Evolutionary conservation across 345 rosid species (phyloP), one percentile per base, ranked within the genome.

Genomic region (Salix exigua): DNA sequence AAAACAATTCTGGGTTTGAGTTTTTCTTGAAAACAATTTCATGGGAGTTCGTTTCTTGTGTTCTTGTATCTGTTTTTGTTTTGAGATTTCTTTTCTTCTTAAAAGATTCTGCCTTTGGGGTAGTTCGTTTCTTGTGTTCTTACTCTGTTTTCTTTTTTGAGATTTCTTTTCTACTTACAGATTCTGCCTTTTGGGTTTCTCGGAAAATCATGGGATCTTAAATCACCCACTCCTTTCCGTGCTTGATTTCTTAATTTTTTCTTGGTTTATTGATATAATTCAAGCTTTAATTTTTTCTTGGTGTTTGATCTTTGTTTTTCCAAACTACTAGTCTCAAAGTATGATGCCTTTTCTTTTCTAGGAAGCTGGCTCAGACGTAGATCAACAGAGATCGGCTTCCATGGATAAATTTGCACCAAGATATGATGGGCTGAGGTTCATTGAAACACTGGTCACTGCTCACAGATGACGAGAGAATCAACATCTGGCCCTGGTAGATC

Each of bases 401-500:
- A 38, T 66, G 48, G 80, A 81, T 9, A 81, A 81, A 70, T 81
- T 81, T 77, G 77, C 83, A 4, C 83, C 83, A 18, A 81, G 77
- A 25, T 81, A 76, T 72, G 83, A 81, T 62, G 83, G 83, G 72
- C 25, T 81, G 19, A 81, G 77, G 80, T 81, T 81, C 26, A 81
- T 81, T 73, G 83, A 81, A 50, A 81, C 83, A 26, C 74, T 81
- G 71, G 74, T 81, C n/a, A 81, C 83, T 46, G 83, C 78, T 68
- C 83, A 81, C 33, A 77, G 80, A 73, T 81, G 63, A 77, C 19
- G 38, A 66, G 33, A 19, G 4, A 26, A 12, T 8, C 35, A 37
- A 35, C 35, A 14, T 58, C 31, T 17, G 79, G 35, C 13, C 28
- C 38, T 6, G 30, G 10, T 14, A 21, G 31, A 55, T 40, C 40